phyloP scores from a whole-genome alignment of 2,329 filamentous ascomycete species.

The Fusarium torulosum region DNA sequence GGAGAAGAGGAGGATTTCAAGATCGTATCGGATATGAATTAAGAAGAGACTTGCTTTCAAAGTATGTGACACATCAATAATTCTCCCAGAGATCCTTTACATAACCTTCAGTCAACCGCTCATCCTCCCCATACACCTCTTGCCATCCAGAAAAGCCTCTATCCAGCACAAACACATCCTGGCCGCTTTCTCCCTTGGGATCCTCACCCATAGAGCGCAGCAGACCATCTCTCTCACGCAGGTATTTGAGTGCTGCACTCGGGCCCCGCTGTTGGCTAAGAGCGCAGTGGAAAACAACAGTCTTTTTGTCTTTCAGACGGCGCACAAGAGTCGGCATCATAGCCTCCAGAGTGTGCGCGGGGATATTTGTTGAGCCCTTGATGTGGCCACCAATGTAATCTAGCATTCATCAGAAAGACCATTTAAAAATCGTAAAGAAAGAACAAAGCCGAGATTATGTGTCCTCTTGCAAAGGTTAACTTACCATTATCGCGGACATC shows the following conservation, averaged over 20 bases:
- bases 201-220: constrained; percentile 51
- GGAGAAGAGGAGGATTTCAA: too few relatives aligned
- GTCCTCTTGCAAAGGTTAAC: neutral
- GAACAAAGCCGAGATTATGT: too few relatives aligned
- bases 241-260: constrained; percentile 82
- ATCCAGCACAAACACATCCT: constrained; percentile 85
- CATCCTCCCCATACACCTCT: constrained; percentile 82
- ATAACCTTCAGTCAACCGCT: constrained; percentile 85
- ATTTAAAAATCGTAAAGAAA: neutral
- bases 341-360: constrained; percentile 78
- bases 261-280: constrained; percentile 93
- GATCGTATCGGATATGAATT: too few relatives aligned
- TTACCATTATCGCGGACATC: constrained; percentile 89
- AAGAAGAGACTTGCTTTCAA: too few relatives aligned
- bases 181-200: constrained; percentile 68
- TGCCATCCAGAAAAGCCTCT: constrained; percentile 92
- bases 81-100: constrained; percentile 86
- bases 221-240: constrained; percentile 74
- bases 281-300: constrained; percentile 94
- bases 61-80: constrained; percentile 51
- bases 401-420: constrained; percentile 50
- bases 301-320: constrained; percentile 79
- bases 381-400: constrained; percentile 96
- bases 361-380: constrained; percentile 78
- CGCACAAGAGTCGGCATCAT: constrained; percentile 86